Evolutionary conservation across 2,329 filamentous ascomycete species (phyloP).

Genomic region (Pezicula radicicola): DNA sequence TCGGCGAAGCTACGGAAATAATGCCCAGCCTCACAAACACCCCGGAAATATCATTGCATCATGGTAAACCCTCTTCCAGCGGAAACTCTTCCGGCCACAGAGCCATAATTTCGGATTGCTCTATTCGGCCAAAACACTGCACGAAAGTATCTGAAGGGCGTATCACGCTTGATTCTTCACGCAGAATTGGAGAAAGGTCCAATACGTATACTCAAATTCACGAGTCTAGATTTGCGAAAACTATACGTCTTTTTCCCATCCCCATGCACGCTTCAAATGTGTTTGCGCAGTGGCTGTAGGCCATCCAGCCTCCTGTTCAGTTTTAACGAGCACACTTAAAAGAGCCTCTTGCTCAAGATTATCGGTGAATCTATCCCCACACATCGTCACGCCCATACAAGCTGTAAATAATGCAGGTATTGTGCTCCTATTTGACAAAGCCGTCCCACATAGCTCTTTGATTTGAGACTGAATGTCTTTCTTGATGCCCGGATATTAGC

Average conservation of each 20-base stretch:
- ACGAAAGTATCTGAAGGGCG: no score
- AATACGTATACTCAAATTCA: no score
- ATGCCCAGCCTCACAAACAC: no score
- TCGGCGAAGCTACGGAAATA: no score
- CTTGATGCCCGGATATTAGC: conserved; percentile 8
- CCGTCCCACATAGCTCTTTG: conserved; percentile 55
- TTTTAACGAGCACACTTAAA: conserved; percentile 42
- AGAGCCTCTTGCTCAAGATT: conserved; percentile 44
- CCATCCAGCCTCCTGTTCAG: conserved; percentile 48
- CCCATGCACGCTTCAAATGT: conserved; percentile 47
- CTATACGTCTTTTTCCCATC: conserved; percentile 29
- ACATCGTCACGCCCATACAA: conserved; percentile 52
- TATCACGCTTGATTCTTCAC: no score
- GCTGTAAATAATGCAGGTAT: conserved; percentile 55
- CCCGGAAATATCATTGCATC: no score
- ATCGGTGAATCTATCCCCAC: conserved; percentile 49
- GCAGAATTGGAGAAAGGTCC: no score
- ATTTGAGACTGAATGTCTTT: conserved; percentile 33
- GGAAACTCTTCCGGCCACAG: no score
- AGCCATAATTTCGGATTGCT: no score
- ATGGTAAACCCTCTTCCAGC: no score
- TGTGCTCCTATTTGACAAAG: conserved; percentile 50
- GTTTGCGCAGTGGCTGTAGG: conserved; percentile 46
- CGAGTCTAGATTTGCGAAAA: no score
- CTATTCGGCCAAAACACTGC: no score